A percentile compares a stretch with the other conserved stretches of the same genome.
phyloP scores from a whole-genome alignment of 768 basidiomycete genomes.

The Russula compacta region DNA sequence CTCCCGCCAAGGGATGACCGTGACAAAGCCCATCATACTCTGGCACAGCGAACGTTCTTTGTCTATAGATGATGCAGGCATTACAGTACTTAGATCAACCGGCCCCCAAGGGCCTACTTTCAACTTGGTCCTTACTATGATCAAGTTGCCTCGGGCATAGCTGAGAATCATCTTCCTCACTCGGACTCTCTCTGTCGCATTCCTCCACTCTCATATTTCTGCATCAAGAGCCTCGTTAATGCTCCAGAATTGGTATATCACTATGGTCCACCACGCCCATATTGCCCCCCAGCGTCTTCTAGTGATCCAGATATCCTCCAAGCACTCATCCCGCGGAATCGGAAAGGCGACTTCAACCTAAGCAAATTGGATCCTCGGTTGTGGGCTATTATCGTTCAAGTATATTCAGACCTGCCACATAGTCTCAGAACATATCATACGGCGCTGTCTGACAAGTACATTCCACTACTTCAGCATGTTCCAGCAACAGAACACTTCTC shows the following conservation, averaged over 20 bases:
- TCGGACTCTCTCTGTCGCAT: slow-evolving; percentile 20
- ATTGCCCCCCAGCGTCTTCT: slow-evolving; percentile 25
- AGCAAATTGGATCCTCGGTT: slow-evolving; percentile 42
- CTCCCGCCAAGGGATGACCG: too few species aligned
- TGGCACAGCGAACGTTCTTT: slow-evolving; percentile 1
- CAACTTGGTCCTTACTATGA: slow-evolving; percentile 14
- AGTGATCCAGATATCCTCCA: slow-evolving; percentile 29
- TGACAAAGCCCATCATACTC: slow-evolving; percentile 17
- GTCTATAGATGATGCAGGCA: slow-evolving; percentile 17
- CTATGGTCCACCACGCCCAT: slow-evolving; percentile 28
- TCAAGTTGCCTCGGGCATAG: background rate
- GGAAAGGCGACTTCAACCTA: slow-evolving; percentile 14
- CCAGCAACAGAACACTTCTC: slow-evolving; percentile 48
- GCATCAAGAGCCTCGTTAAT: slow-evolving; percentile 36
- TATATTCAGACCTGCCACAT: slow-evolving; percentile 46
- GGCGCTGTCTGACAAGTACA: slow-evolving; percentile 44
- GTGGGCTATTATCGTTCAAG: slow-evolving; percentile 55
- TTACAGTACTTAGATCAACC: slow-evolving; percentile 9
- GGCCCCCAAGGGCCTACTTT: slow-evolving; percentile 8
- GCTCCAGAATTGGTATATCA: slow-evolving; percentile 39
- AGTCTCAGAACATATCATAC: slow-evolving; percentile 34
- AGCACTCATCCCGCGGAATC: slow-evolving; percentile 31
- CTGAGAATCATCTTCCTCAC: background rate
- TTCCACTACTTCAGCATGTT: slow-evolving; percentile 50
- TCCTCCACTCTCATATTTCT: slow-evolving; percentile 48